Evolutionary conservation across 441 rosid species (phyloP), one percentile per base, ranked within the genome.

Genomic region (Melastoma candidum): DNA sequence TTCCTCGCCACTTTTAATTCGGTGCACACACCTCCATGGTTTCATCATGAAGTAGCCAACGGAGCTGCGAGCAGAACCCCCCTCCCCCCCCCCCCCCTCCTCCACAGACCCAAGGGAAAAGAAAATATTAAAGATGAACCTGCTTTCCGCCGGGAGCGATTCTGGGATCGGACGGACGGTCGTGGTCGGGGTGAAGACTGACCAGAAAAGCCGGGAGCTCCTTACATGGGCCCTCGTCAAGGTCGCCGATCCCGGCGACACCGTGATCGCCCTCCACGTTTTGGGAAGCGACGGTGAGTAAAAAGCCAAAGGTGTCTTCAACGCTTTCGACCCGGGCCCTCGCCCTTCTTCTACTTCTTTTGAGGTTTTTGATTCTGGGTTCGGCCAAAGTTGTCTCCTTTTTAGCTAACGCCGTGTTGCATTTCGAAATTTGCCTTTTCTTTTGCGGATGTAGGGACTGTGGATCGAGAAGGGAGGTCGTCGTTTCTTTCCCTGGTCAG

Each of bases 161-260:
- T 57, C 67, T 32, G 50, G 1, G 39, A 61, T 11, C n/a, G 57
- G 63, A 26, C 77, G 79, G 49, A 80, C 81, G 54, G 71, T 83
- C 67, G 72, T 81, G 49, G 92, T 84, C 44, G 87, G 87, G 7
- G 78, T 84, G 59, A 84, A 81, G 71, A 60, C 81, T 48, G 85
- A 84, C 51, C 71, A 73, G 4, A 71, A 66, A 54, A 79, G 92
- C 54, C 72, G 78, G 61, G 92, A 84, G 72, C 60, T 84, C 62
- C 66, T 84, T 12, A 84, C 87, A 26, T 84, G 92, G 92, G 80
- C 85, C 71, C 56, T 84, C 66, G 85, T 84, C 26, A 81, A 84
- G 70, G 77, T 84, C 14, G 81, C 85, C 17, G 79, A 81, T 71
- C 82, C 92, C 52, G 85, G 83, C 51, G 92, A 84, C 60, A 68